These are phyloP conservation scores for Pyrenula massariospora DNA, from an alignment of 495 filamentous ascomycete genomes.

Conservation along the genomic window DNA sequence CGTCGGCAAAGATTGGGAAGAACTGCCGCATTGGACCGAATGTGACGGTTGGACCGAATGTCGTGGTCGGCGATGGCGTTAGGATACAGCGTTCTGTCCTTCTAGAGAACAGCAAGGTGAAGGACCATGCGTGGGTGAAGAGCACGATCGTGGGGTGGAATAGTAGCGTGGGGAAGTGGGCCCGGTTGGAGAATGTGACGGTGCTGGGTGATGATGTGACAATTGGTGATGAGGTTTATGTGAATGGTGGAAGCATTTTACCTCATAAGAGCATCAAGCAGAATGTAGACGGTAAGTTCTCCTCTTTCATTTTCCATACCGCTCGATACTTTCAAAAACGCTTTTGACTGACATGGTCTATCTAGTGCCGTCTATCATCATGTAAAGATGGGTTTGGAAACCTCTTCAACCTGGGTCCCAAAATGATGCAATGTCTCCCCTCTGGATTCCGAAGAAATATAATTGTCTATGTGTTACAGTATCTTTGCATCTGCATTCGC, in stretches of 20 bases:
- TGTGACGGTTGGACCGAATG: slow-evolving; percentile 90
- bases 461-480: too few relatives aligned
- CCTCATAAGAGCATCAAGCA: slow-evolving; percentile 99
- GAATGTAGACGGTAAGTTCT: slow-evolving; percentile 74
- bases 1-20: slow-evolving; percentile 91
- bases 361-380: background rate
- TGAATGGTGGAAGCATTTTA: slow-evolving; percentile 92
- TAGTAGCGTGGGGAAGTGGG: slow-evolving; percentile 90
- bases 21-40: slow-evolving; percentile 98
- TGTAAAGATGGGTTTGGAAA: too few relatives aligned
- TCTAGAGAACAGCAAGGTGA: slow-evolving; percentile 80
- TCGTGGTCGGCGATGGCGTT: slow-evolving; percentile 90
- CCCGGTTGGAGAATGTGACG: slow-evolving; percentile 91
- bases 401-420: too few relatives aligned
- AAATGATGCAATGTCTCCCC: too few relatives aligned
- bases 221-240: slow-evolving; percentile 96
- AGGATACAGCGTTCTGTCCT: slow-evolving; percentile 90
- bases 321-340: too few relatives aligned
- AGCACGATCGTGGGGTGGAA: slow-evolving; percentile 99
- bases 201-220: slow-evolving; percentile 98
- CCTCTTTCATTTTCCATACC: too few relatives aligned
- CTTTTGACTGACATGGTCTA: background rate
- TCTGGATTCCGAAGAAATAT: too few relatives aligned
- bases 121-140: slow-evolving; percentile 99
- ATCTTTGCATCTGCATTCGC: too few relatives aligned